Evolutionary conservation across 2,329 filamentous ascomycete species (phyloP).

Genomic region (Fusarium pilosicola): DNA sequence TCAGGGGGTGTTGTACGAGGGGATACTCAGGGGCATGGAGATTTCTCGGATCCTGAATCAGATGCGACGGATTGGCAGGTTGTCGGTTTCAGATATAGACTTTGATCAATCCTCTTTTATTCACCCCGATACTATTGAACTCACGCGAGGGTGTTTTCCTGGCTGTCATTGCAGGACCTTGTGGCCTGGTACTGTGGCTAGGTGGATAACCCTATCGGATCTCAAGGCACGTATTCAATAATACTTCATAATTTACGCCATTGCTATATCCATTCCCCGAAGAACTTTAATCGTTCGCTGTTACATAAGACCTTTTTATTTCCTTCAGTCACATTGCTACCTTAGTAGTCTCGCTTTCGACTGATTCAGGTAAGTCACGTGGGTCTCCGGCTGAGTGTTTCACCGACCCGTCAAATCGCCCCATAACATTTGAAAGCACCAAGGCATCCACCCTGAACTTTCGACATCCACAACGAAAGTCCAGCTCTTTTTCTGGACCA

Average conservation of each 20-base stretch:
- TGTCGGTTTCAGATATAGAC: slow-evolving; percentile 67
- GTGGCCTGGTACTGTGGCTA: too few relatives aligned
- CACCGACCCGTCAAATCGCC: slow-evolving; percentile 21
- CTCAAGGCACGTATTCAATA: too few relatives aligned
- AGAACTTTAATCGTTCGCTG: background rate
- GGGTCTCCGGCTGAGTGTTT: slow-evolving; percentile 14
- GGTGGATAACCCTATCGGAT: background rate
- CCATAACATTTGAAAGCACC: slow-evolving; percentile 24
- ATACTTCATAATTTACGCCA: background rate
- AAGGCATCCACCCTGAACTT: slow-evolving; percentile 16
- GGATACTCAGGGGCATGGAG: slow-evolving; percentile 38
- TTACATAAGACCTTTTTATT: background rate
- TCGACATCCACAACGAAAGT: slow-evolving; percentile 19
- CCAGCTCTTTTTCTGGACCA: slow-evolving; percentile 9
- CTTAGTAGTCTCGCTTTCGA: background rate
- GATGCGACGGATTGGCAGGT: slow-evolving; percentile 70
- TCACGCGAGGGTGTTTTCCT: background rate
- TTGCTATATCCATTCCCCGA: background rate
- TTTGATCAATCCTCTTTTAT: slow-evolving; percentile 28
- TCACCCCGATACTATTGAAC: too few relatives aligned
- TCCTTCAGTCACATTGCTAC: background rate
- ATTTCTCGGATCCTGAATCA: slow-evolving; percentile 54
- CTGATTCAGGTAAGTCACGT: slow-evolving; percentile 19
- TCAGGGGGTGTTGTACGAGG: slow-evolving; percentile 53
- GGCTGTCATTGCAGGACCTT: background rate